Conservation (phyloP, 148 eudicot genomes). For the Pharnaceum exiguum region DNA sequence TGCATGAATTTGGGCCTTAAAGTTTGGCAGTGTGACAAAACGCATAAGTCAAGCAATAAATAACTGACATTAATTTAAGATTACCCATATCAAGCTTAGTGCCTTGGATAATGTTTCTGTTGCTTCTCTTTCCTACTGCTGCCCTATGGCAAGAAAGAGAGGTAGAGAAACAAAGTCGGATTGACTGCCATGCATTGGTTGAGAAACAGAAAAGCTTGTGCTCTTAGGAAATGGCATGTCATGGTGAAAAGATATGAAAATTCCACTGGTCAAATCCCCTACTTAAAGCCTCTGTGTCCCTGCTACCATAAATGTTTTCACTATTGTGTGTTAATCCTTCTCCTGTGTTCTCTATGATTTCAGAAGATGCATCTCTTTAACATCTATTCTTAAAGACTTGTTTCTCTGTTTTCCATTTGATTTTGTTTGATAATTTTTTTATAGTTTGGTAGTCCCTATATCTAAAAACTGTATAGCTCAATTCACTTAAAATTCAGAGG, state of each 20-base stretch:
- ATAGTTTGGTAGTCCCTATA: no score
- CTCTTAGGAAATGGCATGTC: conserved; percentile 1
- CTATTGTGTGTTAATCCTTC: conserved; percentile 11
- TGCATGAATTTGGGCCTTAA: conserved; percentile 16
- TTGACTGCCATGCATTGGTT: not conserved
- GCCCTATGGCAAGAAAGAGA: not conserved
- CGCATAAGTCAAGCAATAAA: conserved; percentile 1
- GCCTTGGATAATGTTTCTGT: conserved; percentile 30
- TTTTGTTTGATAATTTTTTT: no score
- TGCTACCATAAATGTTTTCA: conserved; percentile 20
- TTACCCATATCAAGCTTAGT: conserved; percentile 16
- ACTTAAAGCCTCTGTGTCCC: not conserved
- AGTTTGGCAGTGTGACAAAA: conserved; percentile 14
- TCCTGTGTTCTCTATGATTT: conserved; percentile 9
- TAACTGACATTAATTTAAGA: conserved; percentile 7
- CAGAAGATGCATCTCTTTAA: conserved; percentile 10
- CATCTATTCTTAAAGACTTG: not conserved
- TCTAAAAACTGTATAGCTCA: no score
- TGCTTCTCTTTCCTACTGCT: conserved; percentile 28
- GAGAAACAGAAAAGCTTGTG: not conserved
- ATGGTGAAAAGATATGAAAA: not conserved
- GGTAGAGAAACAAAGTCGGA: no score
- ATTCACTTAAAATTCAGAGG: no score
- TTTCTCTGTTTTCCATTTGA: no score
- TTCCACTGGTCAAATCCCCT: conserved; percentile 6